Evolutionary conservation across 495 filamentous ascomycete species (phyloP), one percentile per base, ranked within the genome.

Genomic region (Xylaria intraflava): DNA sequence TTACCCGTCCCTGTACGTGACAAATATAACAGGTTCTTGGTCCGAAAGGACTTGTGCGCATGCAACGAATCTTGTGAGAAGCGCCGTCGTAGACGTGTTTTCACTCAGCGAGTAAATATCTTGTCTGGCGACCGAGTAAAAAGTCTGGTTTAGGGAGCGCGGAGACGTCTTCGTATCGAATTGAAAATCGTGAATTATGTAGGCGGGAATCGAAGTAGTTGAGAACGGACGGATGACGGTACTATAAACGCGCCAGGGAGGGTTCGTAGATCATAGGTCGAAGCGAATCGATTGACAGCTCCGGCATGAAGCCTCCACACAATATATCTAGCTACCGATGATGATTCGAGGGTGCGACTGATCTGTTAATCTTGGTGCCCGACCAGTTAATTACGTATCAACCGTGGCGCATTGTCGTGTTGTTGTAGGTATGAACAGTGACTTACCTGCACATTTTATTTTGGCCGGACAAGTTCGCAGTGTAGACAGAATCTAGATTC

Each of bases 261-360:
- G 27, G 27, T 4, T 29, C n/a, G 23, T 35, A 6, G 17, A 43
- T 14, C 20, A 43, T 22, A 24, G 26, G 22, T 30, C 16, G 49
- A 41, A 43, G 17, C 41, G 27, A 43, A n/a, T n/a, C n/a, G n/a
- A n/a, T n/a, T n/a, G n/a, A n/a, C n/a, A n/a, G n/a, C n/a, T n/a
- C n/a, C n/a, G n/a, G n/a, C n/a, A n/a, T n/a, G n/a, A n/a, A n/a
- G n/a, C n/a, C n/a, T n/a, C n/a, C n/a, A n/a, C n/a, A n/a, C n/a
- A n/a, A n/a, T n/a, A n/a, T n/a, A n/a, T n/a, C n/a, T n/a, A n/a
- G n/a, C n/a, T n/a, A n/a, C n/a, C n/a, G n/a, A n/a, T n/a, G n/a
- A n/a, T n/a, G n/a, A n/a, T n/a, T 53, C 29, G 40, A n/a, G 30
- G 30, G 30, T 36, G 14, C 48, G 26, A 51, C 48, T 41, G 30